Evolutionary conservation across 257 asterid species (phyloP).

Genomic region (Fraxinus americana): DNA sequence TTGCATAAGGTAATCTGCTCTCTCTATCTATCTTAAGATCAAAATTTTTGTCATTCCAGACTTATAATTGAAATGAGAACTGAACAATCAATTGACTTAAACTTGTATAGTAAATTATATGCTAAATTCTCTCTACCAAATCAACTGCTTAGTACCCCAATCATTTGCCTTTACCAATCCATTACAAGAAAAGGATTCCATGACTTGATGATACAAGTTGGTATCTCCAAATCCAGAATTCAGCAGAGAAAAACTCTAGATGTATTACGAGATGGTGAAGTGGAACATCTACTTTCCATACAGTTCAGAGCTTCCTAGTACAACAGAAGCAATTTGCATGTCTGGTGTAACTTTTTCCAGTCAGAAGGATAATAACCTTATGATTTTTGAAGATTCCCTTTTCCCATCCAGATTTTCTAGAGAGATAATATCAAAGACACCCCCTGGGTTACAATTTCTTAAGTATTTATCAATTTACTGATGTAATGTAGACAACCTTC

Average conservation of each 20-base stretch:
- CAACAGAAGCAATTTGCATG: background rate
- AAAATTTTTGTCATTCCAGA: background rate
- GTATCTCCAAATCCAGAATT: background rate
- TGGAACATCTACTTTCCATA: background rate
- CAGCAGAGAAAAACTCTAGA: background rate
- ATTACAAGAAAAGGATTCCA: background rate
- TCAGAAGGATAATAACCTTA: background rate
- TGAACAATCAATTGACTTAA: background rate
- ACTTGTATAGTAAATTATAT: background rate
- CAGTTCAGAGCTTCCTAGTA: background rate
- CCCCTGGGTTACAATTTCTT: background rate
- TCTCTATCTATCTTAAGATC: background rate
- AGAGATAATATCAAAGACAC: background rate
- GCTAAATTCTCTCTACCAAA: background rate
- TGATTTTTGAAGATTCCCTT: background rate
- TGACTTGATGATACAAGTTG: background rate
- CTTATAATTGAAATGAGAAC: background rate
- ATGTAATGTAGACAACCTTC: background rate
- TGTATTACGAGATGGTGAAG: background rate
- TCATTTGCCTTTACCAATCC: background rate
- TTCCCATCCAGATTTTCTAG: background rate
- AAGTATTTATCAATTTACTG: background rate
- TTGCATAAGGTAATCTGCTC: background rate
- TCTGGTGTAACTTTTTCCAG: background rate
- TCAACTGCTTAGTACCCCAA: constrained; percentile 2